Base-by-base conservation (phyloP, 2,329 filamentous ascomycete genomes). In the Colletotrichum musicola region DNA sequence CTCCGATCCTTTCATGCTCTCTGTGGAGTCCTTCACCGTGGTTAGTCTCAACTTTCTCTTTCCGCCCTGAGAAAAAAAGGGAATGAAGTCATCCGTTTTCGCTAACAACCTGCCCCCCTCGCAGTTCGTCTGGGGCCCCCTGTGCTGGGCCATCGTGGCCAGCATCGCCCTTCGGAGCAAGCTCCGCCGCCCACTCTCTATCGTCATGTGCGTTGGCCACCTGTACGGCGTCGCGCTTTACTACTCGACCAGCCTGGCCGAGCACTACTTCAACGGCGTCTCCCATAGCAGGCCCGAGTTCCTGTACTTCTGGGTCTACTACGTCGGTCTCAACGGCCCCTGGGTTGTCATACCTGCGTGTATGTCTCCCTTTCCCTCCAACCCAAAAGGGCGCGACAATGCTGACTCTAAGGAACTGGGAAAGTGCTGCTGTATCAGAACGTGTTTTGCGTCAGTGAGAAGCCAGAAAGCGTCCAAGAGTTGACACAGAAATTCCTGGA, bases 1-100 rank as follows among this genome's bases (percentile, higher is more conserved):
- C 2, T 89, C 90, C 18, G 92, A 96, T 76, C 86, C 91, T 1
- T 94, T 97, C 74, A 94, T 96, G 73, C 83, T 97, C n/a, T 95
- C 92, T 78, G 91, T 97, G 79, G 94, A 97, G 84, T 89, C 87
- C 18, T 89, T 97, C 71, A 97, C 94, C 1, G 90, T 90, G 49
- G 92, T 95, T 81, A 75, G 89, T 72, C 40, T 27, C 13, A 22
- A 1, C 14, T 12, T 10, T 7, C 18, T n/a, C 22, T 51, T 7
- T 12, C 10, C 38, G n/a, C 35, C 7, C 7, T 6, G 4, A 60
- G 30, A 35, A 7, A 10, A 10, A 35, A 9, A 35, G 2, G 30
- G 30, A 10, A 10, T 7, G 30, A 10, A 3, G 7, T 10, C 3
- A 9, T 7, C 9, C 10, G 30, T 10, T 35, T 35, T 35, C 30